Percentiles rank a stretch among this genome's conserved stretches.
Evolutionary conservation across 1,139 yeast species (phyloP).

Genomic region (Petasospora rhodanensis): DNA sequence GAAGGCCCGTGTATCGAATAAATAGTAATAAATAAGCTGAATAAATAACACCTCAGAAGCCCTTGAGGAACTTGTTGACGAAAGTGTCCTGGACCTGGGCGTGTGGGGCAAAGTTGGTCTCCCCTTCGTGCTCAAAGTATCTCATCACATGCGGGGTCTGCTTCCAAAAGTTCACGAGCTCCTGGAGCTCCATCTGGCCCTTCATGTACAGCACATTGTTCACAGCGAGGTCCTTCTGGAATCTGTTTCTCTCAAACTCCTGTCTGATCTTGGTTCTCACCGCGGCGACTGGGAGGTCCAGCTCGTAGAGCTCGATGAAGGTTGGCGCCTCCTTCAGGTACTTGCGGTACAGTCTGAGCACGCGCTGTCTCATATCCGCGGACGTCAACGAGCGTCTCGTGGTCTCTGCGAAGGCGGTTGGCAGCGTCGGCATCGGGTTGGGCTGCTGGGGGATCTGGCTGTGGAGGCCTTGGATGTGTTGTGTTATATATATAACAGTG

Average conservation of each 20-base stretch:
- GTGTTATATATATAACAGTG: background rate
- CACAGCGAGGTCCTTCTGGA: conserved; percentile 59
- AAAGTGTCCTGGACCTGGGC: conserved; percentile 46
- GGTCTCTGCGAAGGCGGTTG: conserved; percentile 83
- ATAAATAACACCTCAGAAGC: conserved; percentile 25
- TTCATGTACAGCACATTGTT: conserved; percentile 68
- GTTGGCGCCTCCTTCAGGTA: conserved; percentile 62
- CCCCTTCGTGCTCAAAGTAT: conserved; percentile 67
- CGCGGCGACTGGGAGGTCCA: conserved; percentile 78
- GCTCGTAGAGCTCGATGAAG: conserved; percentile 66
- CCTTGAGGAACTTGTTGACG: conserved; percentile 71
- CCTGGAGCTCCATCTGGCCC: conserved; percentile 92
- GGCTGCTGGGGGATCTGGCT: background rate
- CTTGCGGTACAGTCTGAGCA: conserved; percentile 68
- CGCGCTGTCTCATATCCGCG: conserved; percentile 60
- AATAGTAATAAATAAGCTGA: conserved; percentile 8
- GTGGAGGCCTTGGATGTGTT: background rate
- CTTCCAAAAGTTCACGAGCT: conserved; percentile 85
- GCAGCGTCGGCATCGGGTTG: conserved; percentile 50
- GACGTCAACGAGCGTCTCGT: conserved; percentile 63
- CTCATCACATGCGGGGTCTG: conserved; percentile 83
- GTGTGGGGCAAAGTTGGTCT: conserved; percentile 33
- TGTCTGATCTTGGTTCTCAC: conserved; percentile 84
- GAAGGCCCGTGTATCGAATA: no score
- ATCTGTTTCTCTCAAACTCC: conserved; percentile 83